Evolutionary conservation across 768 basidiomycete genomes (phyloP), one percentile per base, ranked within the genome.

Genomic region (Phlebiopsis gigantea): DNA sequence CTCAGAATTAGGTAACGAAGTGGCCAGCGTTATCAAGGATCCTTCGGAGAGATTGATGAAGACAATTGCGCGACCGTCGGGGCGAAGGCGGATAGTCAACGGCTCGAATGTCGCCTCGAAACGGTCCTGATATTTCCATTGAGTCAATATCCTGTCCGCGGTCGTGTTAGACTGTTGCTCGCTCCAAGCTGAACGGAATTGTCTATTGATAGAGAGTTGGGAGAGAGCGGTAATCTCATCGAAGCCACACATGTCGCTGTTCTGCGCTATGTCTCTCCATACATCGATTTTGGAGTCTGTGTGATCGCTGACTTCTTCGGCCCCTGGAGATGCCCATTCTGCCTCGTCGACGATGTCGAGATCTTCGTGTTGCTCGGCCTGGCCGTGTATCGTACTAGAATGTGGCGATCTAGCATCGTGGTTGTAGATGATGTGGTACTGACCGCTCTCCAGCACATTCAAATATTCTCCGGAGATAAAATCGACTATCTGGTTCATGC

Each of bases 151-250:
- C 9, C 34, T 21, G 3, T 43, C 49, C 12, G 19, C 34, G 15
- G 17, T 6, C 4, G 46, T 41, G 15, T n/a, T 24, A 19, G 46
- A 19, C 6, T 44, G 61, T 50, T 2, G 57, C 10, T 19, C 44
- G 6, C 30, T 34, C 52, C 59, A 66, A 47, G 59, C 48, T 7
- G 52, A 53, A 15, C 45, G 43, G 56, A 66, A 64, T 41, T 63
- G 56, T 14, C 57, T 43, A 50, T 67, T 65, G 60, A 69, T 57
- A 8, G 63, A 63, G 4, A 50, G 53, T 41, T 67, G 66, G 10
- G 65, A 60, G 30, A 69, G 53, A 3, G 66, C 59, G n/a, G 59
- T 61, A 53, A 69, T 56, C 44, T 59, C 48, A 54, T 69, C 68
- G 55, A 63, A 67, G 53, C 60, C 64, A 45, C 41, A 51, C 57